Evolutionary conservation across 2,329 filamentous ascomycete genomes (phyloP), one percentile per base, ranked within the genome.

Genomic region (Penicillium sp.): DNA sequence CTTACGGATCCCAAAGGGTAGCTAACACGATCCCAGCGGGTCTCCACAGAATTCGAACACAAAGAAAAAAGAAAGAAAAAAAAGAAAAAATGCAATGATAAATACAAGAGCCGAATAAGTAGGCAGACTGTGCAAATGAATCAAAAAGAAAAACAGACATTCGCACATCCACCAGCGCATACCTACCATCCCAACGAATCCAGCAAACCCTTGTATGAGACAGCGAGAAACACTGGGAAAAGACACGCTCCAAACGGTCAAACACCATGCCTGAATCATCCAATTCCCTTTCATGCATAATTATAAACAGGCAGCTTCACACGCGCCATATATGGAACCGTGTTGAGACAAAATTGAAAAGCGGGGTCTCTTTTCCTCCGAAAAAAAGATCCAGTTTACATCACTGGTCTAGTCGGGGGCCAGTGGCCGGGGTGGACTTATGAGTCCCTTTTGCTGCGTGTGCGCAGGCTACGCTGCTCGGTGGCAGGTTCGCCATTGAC

Each of bases 401-500:
- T 35, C n/a, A 40, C 8, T 37, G 18, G 9, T 37, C 12, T 4
- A 28, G 9, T 4, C 20, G 33, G 18, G 33, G 18, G 15, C 20
- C 10, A 28, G 27, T 28, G 23, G 38, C 3, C 20, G 2, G 10
- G 20, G 10, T 25, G 20, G 38, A 25, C 38, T 40, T 15, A 35
- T 47, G 13, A 59, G 4, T 54, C 59, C 49, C 65, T 64, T 33
- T 57, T 54, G 49, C 64, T 63, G 40, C 61, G 61, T 3, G 63
- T 57, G 8, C 61, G 51, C 15, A 58, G 61, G 31, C 54, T 49
- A 27, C 57, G 55, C 43, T 60, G 49, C 31, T 65, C 63, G 31
- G 51, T 23, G 28, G 69, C 59, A 18, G 68, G 68, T 44, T 70
- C 54, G 5, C 72, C 72, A 43, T 75, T 75, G 31, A 74, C 39